phyloP scores from a whole-genome alignment of 768 basidiomycete genomes.

The Kwoniella heveanensis region DNA sequence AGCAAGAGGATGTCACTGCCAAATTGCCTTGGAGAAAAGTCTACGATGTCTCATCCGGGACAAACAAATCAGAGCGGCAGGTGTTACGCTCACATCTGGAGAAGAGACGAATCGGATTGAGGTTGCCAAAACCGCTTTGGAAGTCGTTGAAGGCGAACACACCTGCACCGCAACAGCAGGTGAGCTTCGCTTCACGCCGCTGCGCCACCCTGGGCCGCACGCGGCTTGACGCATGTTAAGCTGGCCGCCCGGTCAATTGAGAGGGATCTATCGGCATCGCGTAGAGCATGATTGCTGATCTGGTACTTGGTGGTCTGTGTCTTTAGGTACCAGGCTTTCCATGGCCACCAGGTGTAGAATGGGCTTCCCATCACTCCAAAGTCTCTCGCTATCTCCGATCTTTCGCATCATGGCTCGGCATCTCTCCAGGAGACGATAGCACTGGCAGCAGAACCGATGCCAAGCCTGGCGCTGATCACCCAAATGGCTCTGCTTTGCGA shows the following conservation, averaged over 20 bases:
- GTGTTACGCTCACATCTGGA: constrained; percentile 2
- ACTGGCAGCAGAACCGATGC: background rate
- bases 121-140: constrained; percentile 31
- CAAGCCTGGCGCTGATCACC: too few species aligned
- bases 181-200: constrained; percentile 2
- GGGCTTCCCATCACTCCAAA: constrained; percentile 23
- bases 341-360: constrained; percentile 24
- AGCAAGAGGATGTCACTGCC: too few species aligned
- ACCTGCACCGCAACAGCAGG: constrained; percentile 24
- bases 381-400: constrained; percentile 25
- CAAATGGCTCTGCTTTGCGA: background rate
- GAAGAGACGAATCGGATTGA: constrained; percentile 7
- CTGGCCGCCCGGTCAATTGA: too few species aligned
- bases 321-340: constrained; percentile 26
- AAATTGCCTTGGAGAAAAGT: background rate
- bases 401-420: constrained; percentile 40
- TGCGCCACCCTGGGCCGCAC: too few species aligned
- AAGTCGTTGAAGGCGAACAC: constrained; percentile 26
- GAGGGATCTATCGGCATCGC: too few species aligned
- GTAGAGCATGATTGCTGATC: too few species aligned
- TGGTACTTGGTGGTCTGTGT: too few species aligned
- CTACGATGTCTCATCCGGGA: background rate
- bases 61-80: background rate
- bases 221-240: too few species aligned
- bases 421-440: constrained; percentile 58